phyloP scores from a whole-genome alignment of 495 filamentous ascomycete genomes.

The Penicillium nucicola region DNA sequence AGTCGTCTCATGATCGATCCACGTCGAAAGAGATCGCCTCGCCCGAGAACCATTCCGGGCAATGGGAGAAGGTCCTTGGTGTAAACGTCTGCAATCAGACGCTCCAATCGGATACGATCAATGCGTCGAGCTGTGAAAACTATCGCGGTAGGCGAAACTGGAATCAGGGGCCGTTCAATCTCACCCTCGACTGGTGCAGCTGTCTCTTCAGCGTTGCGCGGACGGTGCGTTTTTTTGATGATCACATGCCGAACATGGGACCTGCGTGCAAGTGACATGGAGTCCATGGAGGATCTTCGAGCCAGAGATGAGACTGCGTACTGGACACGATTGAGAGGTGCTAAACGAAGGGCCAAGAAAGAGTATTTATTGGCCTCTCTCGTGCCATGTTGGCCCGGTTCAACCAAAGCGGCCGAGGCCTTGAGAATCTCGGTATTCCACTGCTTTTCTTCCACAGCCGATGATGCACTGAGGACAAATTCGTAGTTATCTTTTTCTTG shows the following conservation, averaged over 20 bases:
- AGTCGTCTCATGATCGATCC: conserved; percentile 81
- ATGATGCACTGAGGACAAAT: conserved; percentile 84
- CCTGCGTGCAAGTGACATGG: conserved; percentile 64
- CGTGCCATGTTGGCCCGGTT: conserved; percentile 20
- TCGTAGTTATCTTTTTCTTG: conserved; percentile 77
- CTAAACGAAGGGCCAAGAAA: conserved; percentile 63
- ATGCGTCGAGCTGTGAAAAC: conserved; percentile 60
- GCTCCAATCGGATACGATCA: conserved; percentile 76
- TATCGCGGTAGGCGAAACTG: conserved; percentile 13
- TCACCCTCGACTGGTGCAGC: conserved; percentile 20
- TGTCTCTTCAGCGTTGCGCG: conserved; percentile 49
- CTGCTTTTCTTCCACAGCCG: conserved; percentile 70
- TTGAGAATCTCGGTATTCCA: conserved; percentile 58
- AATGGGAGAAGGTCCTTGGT: conserved; percentile 78
- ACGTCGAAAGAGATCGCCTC: conserved; percentile 59
- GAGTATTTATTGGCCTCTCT: conserved; percentile 37
- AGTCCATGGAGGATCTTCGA: conserved; percentile 77
- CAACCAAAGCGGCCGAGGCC: conserved; percentile 21
- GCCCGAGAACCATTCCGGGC: conserved; percentile 73
- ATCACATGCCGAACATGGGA: conserved; percentile 64
- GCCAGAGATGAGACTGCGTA: conserved; percentile 68
- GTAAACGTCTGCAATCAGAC: conserved; percentile 74
- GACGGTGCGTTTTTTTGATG: conserved; percentile 81
- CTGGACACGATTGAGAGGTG: conserved; percentile 69
- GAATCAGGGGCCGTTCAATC: conserved; percentile 30